Evolutionary conservation across 257 asterid species (phyloP).

Genomic region (Eucommia ulmoides): DNA sequence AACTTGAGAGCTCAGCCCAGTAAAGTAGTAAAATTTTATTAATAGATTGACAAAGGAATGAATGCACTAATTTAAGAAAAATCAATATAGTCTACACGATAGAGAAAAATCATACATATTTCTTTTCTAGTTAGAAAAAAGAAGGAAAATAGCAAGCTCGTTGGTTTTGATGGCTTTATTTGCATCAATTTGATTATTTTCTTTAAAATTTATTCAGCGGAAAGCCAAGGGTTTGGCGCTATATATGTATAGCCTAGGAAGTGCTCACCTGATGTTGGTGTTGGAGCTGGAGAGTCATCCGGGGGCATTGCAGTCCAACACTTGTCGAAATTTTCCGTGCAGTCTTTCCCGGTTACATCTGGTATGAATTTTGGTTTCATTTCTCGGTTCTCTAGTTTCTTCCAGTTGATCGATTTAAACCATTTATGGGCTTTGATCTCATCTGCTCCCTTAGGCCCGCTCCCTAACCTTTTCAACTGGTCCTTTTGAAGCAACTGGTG

Average conservation of each 20-base stretch:
- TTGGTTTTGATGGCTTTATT: too few species aligned
- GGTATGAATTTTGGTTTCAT: conserved; percentile 66
- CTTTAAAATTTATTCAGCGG: conserved; percentile 20
- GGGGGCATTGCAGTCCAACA: conserved; percentile 90
- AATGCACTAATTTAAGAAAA: conserved; percentile 2
- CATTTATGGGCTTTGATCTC: conserved; percentile 78
- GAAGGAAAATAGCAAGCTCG: too few species aligned
- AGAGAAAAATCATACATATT: too few species aligned
- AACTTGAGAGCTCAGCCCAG: too few species aligned
- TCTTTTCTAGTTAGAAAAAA: too few species aligned
- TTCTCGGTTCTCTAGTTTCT: conserved; percentile 64
- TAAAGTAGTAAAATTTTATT: too few species aligned
- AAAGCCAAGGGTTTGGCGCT: conserved; percentile 81
- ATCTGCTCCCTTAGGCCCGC: conserved; percentile 73
- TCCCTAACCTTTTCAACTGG: conserved; percentile 59
- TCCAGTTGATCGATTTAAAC: conserved; percentile 73
- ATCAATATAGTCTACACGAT: conserved; percentile 6
- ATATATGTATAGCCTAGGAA: conserved; percentile 82
- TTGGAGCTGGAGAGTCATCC: conserved; percentile 84
- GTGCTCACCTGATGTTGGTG: conserved; percentile 78
- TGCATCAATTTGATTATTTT: too few species aligned
- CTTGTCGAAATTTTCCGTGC: conserved; percentile 83
- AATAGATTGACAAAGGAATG: neutral
- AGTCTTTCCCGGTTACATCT: conserved; percentile 61
- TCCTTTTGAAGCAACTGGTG: conserved; percentile 72